Base-by-base conservation (phyloP, 345 rosid species). In the Citrus sinensis region DNA sequence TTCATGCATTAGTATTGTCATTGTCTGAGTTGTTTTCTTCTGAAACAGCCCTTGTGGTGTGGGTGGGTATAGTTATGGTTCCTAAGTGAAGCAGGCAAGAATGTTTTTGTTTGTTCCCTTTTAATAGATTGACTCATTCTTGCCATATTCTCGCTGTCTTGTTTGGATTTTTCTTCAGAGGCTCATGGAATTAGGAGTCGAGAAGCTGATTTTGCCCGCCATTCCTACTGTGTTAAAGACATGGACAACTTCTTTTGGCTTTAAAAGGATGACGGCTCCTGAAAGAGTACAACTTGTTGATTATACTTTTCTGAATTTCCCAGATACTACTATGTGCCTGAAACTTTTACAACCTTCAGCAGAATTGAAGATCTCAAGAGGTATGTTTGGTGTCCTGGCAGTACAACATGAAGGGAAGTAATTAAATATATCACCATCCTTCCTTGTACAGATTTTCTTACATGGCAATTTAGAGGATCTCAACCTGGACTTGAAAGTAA, bases 121-220 rank as follows among this genome's bases (percentile, higher is more conserved):
- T 56, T 54, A 46, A 7, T 40, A 34, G 49, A 61, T 25, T 56
- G 29, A 40, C 17, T 30, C 30, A 20, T 32, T 35, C 49, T 39
- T 58, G 22, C 32, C 51, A 37, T 37, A 35, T 68, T 75, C 56
- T 77, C 24, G 74, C 59, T 37, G 7, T 61, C 17, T 10, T 73
- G 71, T 46, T 32, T 63, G 25, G n/a, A 32, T 35, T 54, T 27
- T 22, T 34, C 72, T 86, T 79, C 86, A 94, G 98, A 88, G 82
- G 68, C 90, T 89, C 68, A 71, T 60, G 82, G 80, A 81, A 74
- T 83, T 91, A 80, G 98, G 97, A 82, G 95, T 91, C 20, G 81
- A 93, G 81, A 89, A 87, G 73, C 82, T 94, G 84, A 80, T 91
- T 80, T 81, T 94, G 82, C 97, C 97, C 63, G 97, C 98, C 80